These are phyloP conservation scores for Lactarius hengduanensis DNA, from an alignment of 768 basidiomycete species.

Conservation along the genomic window DNA sequence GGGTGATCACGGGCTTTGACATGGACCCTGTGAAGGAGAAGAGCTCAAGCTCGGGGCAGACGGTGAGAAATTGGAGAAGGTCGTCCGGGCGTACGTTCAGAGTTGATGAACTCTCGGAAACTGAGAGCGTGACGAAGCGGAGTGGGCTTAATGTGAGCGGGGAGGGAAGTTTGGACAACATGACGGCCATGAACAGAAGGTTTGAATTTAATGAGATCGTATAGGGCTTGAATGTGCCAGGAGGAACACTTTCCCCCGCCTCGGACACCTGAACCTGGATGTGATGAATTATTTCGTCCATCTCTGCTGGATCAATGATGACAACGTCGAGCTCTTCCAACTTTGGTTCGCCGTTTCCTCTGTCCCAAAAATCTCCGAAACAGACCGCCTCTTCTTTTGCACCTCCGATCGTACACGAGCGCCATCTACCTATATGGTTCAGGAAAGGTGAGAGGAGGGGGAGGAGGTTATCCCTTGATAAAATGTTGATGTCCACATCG, in stretches of 20 bases:
- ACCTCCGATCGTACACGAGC: slow-evolving; percentile 45
- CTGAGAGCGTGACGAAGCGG: slow-evolving; percentile 55
- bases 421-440: slow-evolving; percentile 57
- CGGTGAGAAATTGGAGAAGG: slow-evolving; percentile 58
- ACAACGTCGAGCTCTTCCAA: slow-evolving; percentile 32
- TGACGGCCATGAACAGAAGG: slow-evolving; percentile 44
- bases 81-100: slow-evolving; percentile 45
- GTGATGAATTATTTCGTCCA: slow-evolving; percentile 22
- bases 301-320: slow-evolving; percentile 27
- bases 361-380: slow-evolving; percentile 34
- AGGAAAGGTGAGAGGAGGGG: slow-evolving; percentile 65
- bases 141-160: slow-evolving; percentile 46
- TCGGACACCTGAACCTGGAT: slow-evolving; percentile 3
- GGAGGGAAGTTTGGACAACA: slow-evolving; percentile 50
- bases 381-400: slow-evolving; percentile 36
- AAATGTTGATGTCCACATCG: slow-evolving; percentile 50
- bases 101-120: slow-evolving; percentile 48
- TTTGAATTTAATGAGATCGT: slow-evolving; percentile 27
- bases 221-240: slow-evolving; percentile 22
- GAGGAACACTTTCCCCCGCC: slow-evolving; percentile 4
- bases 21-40: slow-evolving; percentile 57
- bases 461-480: slow-evolving; percentile 51
- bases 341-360: slow-evolving; percentile 22
- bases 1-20: slow-evolving; percentile 41
- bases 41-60: slow-evolving; percentile 59